Evolutionary conservation across 2,329 filamentous ascomycete genomes (phyloP).

Genomic region (Colletotrichum eleusines): DNA sequence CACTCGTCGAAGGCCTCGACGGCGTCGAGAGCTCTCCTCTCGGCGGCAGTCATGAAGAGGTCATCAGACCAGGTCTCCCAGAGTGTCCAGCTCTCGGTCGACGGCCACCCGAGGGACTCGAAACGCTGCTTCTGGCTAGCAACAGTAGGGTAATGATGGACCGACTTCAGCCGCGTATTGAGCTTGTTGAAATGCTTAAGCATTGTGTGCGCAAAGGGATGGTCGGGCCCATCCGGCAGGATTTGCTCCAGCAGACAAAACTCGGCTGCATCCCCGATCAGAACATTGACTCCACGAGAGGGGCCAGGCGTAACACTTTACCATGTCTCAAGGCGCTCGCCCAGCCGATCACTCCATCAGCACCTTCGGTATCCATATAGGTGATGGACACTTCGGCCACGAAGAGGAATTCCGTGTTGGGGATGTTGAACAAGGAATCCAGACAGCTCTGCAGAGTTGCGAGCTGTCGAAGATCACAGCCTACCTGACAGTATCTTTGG

Average conservation of each 20-base stretch:
- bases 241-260: constrained; percentile 92
- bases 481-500: constrained; percentile 80
- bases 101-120: constrained; percentile 73
- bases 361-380: constrained; percentile 82
- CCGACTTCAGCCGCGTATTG: constrained; percentile 80
- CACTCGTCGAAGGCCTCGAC: constrained; percentile 94
- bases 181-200: constrained; percentile 85
- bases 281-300: constrained; percentile 21
- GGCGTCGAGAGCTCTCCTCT: constrained; percentile 73
- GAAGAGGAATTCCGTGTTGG: constrained; percentile 73
- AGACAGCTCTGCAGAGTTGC: constrained; percentile 70
- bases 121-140: constrained; percentile 79
- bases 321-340: constrained; percentile 77
- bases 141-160: constrained; percentile 76
- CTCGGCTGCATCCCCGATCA: constrained; percentile 65
- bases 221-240: constrained; percentile 79
- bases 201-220: constrained; percentile 92
- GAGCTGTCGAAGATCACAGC: constrained; percentile 82
- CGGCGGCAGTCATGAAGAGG: constrained; percentile 69
- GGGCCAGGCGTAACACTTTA: constrained; percentile 53
- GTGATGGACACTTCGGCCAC: constrained; percentile 92
- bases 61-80: constrained; percentile 87
- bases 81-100: constrained; percentile 73
- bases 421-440: constrained; percentile 66
- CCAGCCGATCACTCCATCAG: constrained; percentile 83